phyloP scores from a whole-genome alignment of 202 grass and related monocot species.

The Schoenoplectus triqueter region DNA sequence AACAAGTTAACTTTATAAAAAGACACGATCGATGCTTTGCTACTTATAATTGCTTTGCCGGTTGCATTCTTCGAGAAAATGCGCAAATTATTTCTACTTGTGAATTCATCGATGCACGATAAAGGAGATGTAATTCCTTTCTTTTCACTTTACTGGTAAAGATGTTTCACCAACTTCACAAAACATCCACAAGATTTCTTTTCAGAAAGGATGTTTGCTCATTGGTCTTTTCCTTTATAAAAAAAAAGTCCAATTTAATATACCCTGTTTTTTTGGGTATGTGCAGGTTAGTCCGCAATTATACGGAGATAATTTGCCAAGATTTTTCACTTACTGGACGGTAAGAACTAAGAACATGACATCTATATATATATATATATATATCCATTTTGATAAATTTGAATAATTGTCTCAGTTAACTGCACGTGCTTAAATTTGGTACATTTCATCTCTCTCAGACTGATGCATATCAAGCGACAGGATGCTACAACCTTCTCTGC shows the following conservation, averaged over 20 bases:
- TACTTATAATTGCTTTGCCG: too few relatives aligned
- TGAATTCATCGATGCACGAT: background rate
- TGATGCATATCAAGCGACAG: slow-evolving; percentile 88
- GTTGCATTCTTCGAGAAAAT: background rate
- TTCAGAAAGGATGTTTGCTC: background rate
- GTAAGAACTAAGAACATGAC: slow-evolving; percentile 34
- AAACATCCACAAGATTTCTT: background rate
- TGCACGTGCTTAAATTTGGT: background rate
- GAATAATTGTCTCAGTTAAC: background rate
- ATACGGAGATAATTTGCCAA: slow-evolving; percentile 74
- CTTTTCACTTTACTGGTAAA: background rate
- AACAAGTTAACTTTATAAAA: slow-evolving; percentile 28
- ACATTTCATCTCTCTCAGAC: slow-evolving; percentile 40
- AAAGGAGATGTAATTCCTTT: background rate
- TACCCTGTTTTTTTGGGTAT: background rate
- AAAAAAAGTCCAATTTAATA: background rate
- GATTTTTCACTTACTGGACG: slow-evolving; percentile 96
- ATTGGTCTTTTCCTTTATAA: background rate
- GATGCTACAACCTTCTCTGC: slow-evolving; percentile 87
- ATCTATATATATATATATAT: background rate
- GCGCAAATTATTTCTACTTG: background rate
- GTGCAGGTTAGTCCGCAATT: slow-evolving; percentile 81
- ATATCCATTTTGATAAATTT: background rate
- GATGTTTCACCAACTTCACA: background rate
- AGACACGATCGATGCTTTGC: background rate